Base-by-base conservation (phyloP, 257 asterid species). In the Penstemon eatonii region DNA sequence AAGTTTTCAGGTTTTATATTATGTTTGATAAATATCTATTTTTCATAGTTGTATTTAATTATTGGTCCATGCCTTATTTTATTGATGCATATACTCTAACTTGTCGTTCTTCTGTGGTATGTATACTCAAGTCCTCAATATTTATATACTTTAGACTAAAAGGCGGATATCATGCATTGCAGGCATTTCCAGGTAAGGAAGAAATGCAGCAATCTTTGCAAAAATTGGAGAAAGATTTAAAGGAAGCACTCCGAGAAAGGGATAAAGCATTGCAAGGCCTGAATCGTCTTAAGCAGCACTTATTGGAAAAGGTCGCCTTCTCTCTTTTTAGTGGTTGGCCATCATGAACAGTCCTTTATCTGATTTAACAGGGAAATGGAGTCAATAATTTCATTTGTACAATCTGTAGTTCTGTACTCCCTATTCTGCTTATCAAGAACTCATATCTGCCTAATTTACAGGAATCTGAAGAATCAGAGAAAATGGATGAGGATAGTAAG, bases 401-500 rank as follows among this genome's bases (percentile, higher is more conserved):
- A 42, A 45, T 40, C 7, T 40, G 25, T 33, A 6, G 38, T 37
- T 40, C 9, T 40, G 25, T 33, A 6, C 46, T 37, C 19, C 39
- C 37, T 61, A 39, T 19, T 60, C 50, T 49, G 72, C 78, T 72
- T 45, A 51, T 73, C 45, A 71, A 68, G 62, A 56, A 60, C 33
- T 73, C 49, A 25, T 10, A 15, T 67, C 57, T 82, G 60, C 60
- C 71, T 36, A 60, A 41, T 67, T 69, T 73, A 60, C 81, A 94
- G 99, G 99, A 86, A 87, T 82, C 89, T 56, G 99, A 94, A 83
- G 99, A 94, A 78, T 93, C 99, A 19, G 98, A 91, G 72, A 91
- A 94, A 73, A 94, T 94, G 99, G 99, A 91, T 47, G 96, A 94
- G 81, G 99, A 94, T 75, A 91, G 83, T 81, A 89, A 87, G 74